Base-by-base conservation (phyloP, 2,329 filamentous ascomycete genomes). In the Colletotrichum caudatum region DNA sequence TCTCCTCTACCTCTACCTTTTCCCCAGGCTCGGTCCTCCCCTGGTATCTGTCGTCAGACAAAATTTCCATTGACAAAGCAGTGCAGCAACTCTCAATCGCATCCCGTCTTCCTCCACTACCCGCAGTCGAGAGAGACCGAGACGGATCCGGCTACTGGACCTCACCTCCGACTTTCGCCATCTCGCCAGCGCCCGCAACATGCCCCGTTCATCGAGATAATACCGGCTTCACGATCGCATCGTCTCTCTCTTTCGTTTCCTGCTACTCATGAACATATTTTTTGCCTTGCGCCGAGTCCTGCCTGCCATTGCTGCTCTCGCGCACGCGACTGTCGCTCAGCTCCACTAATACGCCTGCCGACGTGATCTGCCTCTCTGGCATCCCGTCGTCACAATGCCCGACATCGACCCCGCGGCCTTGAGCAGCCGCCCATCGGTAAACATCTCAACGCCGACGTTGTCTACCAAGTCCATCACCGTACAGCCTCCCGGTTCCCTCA, bases 381-480 rank as follows among this genome's bases (percentile, higher is more conserved):
- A 66, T 63, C 50, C 69, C 60, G 37, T 64, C 37, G 60, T 63
- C 77, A 78, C 77, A 75, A 92, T 92, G 90, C 89, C 90, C 77
- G 90, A 92, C 82, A 92, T 92, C 82, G 90, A 92, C 84, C 90
- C 90, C 78, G 89, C 90, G 83, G 89, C 90, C 74, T 81, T 92
- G 77, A 91, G 89, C 84, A 91, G 89, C 84, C 88, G 89, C 77
- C 87, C 89, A 73, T 82, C 88, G 59, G 80, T 87, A 79, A 86
- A 82, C 80, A 84, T 90, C 66, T 84, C 88, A 57, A 91, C 89
- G 6, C 89, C 90, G 71, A 84, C 89, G 51, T 80, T 91, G 69
- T 81, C 87, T 71, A 84, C 82, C 56, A 91, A 91, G 78, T 83
- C 88, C 62, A 85, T 91, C 75, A 85, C 85, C 56, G 84, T 88